phyloP scores from a whole-genome alignment of 164 flowering plant species.

The grape (Vitis vinifera) region ASM3070453v1 NC_081818.1:20713001-20713500 shows the following conservation, averaged over 20 bases:
- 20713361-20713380: conserved; percentile 32
- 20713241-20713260: conserved; percentile 42
- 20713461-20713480: conserved; percentile 9
- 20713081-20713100: conserved; percentile 47
- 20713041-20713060: conserved; percentile 55
- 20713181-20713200: conserved; percentile 52
- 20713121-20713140: conserved; percentile 60
- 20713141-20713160: conserved; percentile 74
- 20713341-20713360: conserved; percentile 26
- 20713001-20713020: conserved; percentile 8
- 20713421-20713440: conserved; percentile 44
- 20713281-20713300: conserved; percentile 38
- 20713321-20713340: conserved; percentile 52
- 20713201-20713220: conserved; percentile 40
- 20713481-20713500: conserved; percentile 54
- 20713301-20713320: conserved; percentile 62
- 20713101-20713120: conserved; percentile 72
- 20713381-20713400: conserved; percentile 24
- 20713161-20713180: conserved; percentile 46
- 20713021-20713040: conserved; percentile 45
- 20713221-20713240: conserved; percentile 21
- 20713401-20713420: conserved; percentile 43
- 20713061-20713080: conserved; percentile 47
- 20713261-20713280: conserved; percentile 33
- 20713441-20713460: conserved; percentile 21